A percentile compares a stretch with the other conserved stretches of the same genome.
phyloP scores from a whole-genome alignment of 768 basidiomycete species.

The Suillus occidentalis region DNA sequence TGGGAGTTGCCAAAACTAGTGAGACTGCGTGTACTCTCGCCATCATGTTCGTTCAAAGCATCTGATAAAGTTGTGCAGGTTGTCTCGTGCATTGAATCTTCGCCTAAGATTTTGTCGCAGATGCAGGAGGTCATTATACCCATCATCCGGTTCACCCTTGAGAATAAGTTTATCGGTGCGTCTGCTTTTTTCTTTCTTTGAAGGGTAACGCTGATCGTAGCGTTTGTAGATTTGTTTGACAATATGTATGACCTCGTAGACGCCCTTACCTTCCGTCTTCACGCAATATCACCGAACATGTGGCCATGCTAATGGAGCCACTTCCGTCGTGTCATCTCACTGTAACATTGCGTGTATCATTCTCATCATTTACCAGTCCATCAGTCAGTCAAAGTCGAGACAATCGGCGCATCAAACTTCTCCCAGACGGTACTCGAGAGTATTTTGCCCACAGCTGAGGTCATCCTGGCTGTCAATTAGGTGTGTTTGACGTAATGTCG shows the following conservation, averaged over 20 bases:
- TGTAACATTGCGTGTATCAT: not conserved
- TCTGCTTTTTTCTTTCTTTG: too few species aligned
- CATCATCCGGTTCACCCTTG: too few species aligned
- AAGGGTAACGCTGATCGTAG: not conserved
- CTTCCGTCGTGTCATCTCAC: not conserved
- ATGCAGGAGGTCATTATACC: too few species aligned
- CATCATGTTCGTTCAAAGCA: too few species aligned
- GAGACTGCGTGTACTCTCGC: too few species aligned
- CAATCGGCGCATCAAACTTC: slow-evolving; percentile 79
- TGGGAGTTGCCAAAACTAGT: too few species aligned
- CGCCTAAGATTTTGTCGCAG: too few species aligned
- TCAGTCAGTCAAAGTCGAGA: slow-evolving; percentile 33
- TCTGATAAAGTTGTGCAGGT: too few species aligned
- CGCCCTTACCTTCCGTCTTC: slow-evolving; percentile 78
- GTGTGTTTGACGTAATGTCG: slow-evolving; percentile 32
- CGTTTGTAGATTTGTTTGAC: slow-evolving; percentile 70
- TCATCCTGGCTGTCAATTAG: slow-evolving; percentile 75
- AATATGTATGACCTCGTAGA: slow-evolving; percentile 87
- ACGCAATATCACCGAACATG: slow-evolving; percentile 74
- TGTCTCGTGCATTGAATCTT: too few species aligned
- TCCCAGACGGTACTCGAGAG: slow-evolving; percentile 67
- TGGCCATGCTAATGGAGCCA: slow-evolving; percentile 48
- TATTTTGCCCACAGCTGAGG: slow-evolving; percentile 63
- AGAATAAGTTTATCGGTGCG: too few species aligned
- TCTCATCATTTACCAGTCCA: not conserved